A percentile compares a stretch with the other conserved stretches of the same genome.
phyloP scores from a whole-genome alignment of 306 rosid genomes.

The Malus sieversii region DNA sequence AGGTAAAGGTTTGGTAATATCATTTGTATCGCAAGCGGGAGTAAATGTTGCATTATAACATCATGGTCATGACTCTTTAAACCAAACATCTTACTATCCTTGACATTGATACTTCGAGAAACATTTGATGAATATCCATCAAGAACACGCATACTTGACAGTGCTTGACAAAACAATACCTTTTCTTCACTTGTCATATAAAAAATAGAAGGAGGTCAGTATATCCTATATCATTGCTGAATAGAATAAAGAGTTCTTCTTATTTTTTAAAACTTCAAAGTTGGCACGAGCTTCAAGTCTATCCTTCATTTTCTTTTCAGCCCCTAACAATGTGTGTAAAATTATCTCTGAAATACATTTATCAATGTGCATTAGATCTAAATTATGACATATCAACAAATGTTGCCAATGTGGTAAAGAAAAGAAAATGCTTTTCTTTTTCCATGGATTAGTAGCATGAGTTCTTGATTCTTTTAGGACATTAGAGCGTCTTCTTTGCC shows the following conservation, averaged over 20 bases:
- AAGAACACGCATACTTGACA: neutral
- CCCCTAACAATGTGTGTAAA: neutral
- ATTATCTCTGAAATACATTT: neutral
- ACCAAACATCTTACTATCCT: neutral
- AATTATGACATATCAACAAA: neutral
- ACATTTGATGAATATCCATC: neutral
- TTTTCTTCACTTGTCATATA: no score
- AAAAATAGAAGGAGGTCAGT: no score
- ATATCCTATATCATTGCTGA: neutral
- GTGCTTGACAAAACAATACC: no score
- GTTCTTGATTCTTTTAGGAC: neutral
- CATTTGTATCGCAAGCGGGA: neutral
- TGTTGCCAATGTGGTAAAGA: neutral
- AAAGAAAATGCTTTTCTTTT: neutral
- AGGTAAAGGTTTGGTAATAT: neutral
- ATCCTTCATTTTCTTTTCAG: neutral
- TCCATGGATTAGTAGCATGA: neutral
- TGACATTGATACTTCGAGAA: neutral
- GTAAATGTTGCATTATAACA: neutral
- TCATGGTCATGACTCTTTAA: neutral
- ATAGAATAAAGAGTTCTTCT: neutral
- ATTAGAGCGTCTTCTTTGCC: neutral
- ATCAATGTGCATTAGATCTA: neutral
- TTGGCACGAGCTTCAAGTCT: neutral
- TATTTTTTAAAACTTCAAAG: neutral